Conservation (phyloP, 768 basidiomycete species). For the Kwoniella newhampshirensis region DNA sequence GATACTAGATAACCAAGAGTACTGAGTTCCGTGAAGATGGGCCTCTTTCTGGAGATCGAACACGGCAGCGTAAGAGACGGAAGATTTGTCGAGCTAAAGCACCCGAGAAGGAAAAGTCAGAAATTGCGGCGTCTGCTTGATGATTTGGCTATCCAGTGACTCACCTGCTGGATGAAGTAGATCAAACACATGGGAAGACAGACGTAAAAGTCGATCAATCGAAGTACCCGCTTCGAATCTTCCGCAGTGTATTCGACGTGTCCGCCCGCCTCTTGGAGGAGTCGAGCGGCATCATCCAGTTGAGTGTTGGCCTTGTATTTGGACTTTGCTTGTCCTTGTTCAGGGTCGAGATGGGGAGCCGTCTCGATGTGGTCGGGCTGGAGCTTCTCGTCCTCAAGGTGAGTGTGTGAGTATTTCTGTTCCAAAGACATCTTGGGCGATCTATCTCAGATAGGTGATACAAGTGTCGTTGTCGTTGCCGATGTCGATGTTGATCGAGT, state of each 20-base stretch:
- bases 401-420: not conserved
- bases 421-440: too few relatives aligned
- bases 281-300: slow-evolving; percentile 27
- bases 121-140: not conserved
- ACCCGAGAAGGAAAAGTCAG: too few relatives aligned
- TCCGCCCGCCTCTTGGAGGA: slow-evolving; percentile 28
- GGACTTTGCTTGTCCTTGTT: not conserved
- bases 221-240: slow-evolving; percentile 31
- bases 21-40: slow-evolving; percentile 53
- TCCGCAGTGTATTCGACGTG: slow-evolving; percentile 27
- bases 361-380: slow-evolving; percentile 17
- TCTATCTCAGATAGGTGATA: too few relatives aligned
- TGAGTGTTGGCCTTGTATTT: slow-evolving; percentile 26
- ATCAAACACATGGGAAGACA: slow-evolving; percentile 32
- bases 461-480: too few relatives aligned
- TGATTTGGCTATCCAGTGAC: slow-evolving; percentile 2
- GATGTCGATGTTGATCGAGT: too few relatives aligned
- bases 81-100: slow-evolving; percentile 52
- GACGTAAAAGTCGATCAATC: slow-evolving; percentile 37
- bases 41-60: slow-evolving; percentile 54
- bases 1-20: slow-evolving; percentile 58
- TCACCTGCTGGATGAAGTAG: slow-evolving; percentile 33
- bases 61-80: slow-evolving; percentile 58
- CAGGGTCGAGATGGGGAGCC: slow-evolving; percentile 11
- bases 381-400: slow-evolving; percentile 22